These are phyloP conservation scores for Coemansia sp. DNA, from an alignment of 192 early-diverging fungal genomes.

Conservation along the genomic window DNA sequence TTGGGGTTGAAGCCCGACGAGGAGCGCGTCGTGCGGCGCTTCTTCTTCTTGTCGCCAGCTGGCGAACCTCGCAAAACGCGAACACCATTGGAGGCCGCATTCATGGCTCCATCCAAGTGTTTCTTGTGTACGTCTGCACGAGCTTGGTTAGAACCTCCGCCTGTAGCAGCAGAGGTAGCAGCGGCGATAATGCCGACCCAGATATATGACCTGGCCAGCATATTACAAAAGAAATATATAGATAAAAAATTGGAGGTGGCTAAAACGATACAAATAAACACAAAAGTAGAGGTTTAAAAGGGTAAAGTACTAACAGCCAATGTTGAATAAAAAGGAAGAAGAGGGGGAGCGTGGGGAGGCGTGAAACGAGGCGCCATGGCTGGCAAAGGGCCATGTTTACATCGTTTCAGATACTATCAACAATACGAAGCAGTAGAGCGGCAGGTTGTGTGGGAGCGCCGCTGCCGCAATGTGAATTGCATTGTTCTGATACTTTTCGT, in stretches of 20 bases:
- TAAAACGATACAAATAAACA: constrained; percentile 2
- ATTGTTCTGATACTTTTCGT: neutral
- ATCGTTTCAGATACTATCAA: neutral
- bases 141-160: neutral
- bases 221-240: constrained; percentile 7
- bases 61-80: constrained; percentile 27
- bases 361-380: constrained; percentile 8
- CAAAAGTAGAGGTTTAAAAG: neutral
- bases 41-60: constrained; percentile 20
- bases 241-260: neutral
- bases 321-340: neutral
- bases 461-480: neutral
- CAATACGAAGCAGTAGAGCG: neutral
- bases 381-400: constrained; percentile 2
- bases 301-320: constrained; percentile 1
- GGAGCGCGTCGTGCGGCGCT: constrained; percentile 34
- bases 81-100: constrained; percentile 13
- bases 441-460: constrained; percentile 2
- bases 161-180: constrained; percentile 10
- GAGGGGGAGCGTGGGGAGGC: constrained; percentile 4
- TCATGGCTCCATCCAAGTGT: constrained; percentile 5
- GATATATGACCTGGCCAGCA: constrained; percentile 7
- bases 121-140: neutral
- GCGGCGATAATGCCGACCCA: constrained; percentile 16
- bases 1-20: constrained; percentile 43